Evolutionary conservation across 441 rosid genomes (phyloP).

Genomic region (Francoa sonchifolia): DNA sequence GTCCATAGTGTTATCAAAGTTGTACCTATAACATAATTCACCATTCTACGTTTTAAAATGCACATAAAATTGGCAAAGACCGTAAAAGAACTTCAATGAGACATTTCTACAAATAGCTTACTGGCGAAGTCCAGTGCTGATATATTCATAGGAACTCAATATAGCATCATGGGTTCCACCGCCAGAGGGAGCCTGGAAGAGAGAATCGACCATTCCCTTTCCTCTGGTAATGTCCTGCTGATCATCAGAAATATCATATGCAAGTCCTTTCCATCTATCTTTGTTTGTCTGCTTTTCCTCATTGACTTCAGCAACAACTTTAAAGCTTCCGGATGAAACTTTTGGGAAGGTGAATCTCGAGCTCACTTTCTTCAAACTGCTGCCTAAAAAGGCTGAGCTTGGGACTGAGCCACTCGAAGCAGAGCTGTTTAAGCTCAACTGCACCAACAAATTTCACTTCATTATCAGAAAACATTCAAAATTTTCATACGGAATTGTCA

Average conservation of each 20-base stretch:
- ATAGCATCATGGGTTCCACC: constrained; percentile 33
- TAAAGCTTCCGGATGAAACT: constrained; percentile 35
- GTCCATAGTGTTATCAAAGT: constrained; percentile 19
- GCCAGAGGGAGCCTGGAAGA: constrained; percentile 40
- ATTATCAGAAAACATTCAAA: too few relatives aligned
- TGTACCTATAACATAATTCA: constrained; percentile 10
- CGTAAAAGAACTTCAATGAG: not conserved
- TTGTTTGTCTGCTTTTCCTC: constrained; percentile 47
- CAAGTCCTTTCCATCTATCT: constrained; percentile 36
- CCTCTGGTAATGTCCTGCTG: constrained; percentile 44
- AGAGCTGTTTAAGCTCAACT: constrained; percentile 73
- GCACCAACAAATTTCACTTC: constrained; percentile 12
- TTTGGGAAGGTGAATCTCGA: constrained; percentile 28
- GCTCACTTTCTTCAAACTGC: constrained; percentile 55
- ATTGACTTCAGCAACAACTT: constrained; percentile 33
- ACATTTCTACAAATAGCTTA: constrained; percentile 7
- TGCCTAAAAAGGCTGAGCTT: constrained; percentile 48
- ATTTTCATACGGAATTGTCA: too few relatives aligned
- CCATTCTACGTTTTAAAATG: too few relatives aligned
- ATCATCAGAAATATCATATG: constrained; percentile 29
- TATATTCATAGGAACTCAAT: constrained; percentile 31
- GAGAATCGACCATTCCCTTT: constrained; percentile 34
- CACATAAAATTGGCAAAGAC: too few relatives aligned
- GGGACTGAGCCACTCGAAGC: constrained; percentile 40
- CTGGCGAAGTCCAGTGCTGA: constrained; percentile 32